Conservation (phyloP, 352 stramenopile genomes). For the Lagenidium sp. region DNA sequence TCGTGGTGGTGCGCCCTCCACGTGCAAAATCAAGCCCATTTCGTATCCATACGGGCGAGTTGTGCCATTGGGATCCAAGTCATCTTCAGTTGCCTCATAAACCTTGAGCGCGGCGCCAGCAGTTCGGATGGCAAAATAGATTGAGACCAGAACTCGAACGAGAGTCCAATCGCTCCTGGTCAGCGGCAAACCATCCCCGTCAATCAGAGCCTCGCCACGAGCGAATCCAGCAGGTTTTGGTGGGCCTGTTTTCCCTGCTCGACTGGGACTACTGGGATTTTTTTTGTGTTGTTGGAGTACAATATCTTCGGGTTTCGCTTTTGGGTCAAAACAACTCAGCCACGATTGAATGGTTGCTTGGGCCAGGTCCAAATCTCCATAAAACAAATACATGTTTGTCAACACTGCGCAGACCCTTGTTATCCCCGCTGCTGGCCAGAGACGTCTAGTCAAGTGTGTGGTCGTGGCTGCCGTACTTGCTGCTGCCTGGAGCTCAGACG, state of each 20-base stretch:
- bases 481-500: slow-evolving; percentile 50
- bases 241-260: slow-evolving; percentile 14
- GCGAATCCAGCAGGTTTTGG: slow-evolving; percentile 30
- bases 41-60: slow-evolving; percentile 47
- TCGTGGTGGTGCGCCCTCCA: no score
- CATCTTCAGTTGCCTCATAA: slow-evolving; percentile 17
- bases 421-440: slow-evolving; percentile 76
- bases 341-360: slow-evolving; percentile 43
- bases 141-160: slow-evolving; percentile 67
- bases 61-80: slow-evolving; percentile 13
- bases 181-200: slow-evolving; percentile 69
- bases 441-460: slow-evolving; percentile 32
- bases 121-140: slow-evolving; percentile 66
- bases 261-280: slow-evolving; percentile 5
- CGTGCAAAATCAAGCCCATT: slow-evolving; percentile 32
- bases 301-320: slow-evolving; percentile 33
- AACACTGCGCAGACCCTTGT: slow-evolving; percentile 74
- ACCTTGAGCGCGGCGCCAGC: slow-evolving; percentile 40
- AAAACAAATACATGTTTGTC: slow-evolving; percentile 61
- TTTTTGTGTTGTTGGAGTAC: no score
- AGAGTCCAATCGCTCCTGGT: slow-evolving; percentile 78
- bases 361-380: slow-evolving; percentile 53
- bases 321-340: slow-evolving; percentile 76
- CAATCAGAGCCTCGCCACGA: slow-evolving; percentile 57
- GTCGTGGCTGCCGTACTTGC: slow-evolving; percentile 59